phyloP scores from a whole-genome alignment of 768 basidiomycete species.

The Lentinula guzmanii region DNA sequence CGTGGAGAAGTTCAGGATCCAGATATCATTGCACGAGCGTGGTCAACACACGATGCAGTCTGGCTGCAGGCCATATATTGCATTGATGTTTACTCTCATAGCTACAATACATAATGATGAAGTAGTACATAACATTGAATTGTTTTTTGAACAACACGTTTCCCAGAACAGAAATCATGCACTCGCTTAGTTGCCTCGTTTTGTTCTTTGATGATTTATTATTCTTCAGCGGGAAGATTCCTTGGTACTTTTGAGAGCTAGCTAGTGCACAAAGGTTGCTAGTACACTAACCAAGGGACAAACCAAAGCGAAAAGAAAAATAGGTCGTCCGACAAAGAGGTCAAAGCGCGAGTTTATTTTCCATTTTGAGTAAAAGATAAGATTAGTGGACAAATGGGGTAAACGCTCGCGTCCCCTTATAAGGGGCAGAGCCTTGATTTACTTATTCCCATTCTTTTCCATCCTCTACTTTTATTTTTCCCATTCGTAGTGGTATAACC shows the following conservation, averaged over 20 bases:
- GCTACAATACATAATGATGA: neutral
- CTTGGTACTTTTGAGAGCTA: too few relatives aligned
- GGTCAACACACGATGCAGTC: neutral
- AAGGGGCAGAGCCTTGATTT: neutral
- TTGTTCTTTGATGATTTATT: neutral
- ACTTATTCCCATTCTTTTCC: neutral
- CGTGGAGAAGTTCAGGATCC: neutral
- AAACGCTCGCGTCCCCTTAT: neutral
- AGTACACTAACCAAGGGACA: too few relatives aligned
- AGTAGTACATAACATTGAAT: neutral
- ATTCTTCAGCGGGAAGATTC: too few relatives aligned
- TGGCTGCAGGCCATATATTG: too few relatives aligned
- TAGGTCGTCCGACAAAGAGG: neutral
- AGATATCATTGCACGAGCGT: neutral
- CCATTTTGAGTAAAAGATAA: neutral
- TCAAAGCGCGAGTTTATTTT: neutral
- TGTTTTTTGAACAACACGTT: neutral
- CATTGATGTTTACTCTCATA: neutral
- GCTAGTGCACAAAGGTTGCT: too few relatives aligned
- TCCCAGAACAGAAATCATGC: neutral
- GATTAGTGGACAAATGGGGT: neutral
- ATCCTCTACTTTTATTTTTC: neutral
- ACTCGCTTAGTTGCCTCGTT: neutral
- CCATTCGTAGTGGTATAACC: constrained; percentile 5
- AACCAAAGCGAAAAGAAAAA: too few relatives aligned